phyloP scores from a whole-genome alignment of 2,329 filamentous ascomycete genomes.

The Chrysosporium queenslandicum region DNA sequence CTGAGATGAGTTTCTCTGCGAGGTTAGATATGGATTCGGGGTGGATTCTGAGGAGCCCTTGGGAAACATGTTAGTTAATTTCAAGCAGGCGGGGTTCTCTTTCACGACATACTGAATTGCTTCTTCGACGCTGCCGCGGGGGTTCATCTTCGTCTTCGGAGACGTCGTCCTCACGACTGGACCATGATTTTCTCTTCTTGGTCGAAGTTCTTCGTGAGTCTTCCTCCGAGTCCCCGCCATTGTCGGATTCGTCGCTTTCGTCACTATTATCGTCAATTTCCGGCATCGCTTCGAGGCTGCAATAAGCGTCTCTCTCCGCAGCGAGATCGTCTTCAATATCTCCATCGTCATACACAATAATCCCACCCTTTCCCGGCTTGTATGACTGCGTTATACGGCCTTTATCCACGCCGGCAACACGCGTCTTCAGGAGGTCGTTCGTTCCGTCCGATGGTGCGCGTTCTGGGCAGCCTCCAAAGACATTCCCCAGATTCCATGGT shows the following conservation, averaged over 20 bases:
- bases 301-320: conserved; percentile 69
- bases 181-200: conserved; percentile 72
- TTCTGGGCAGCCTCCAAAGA: conserved; percentile 66
- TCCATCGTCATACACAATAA: conserved; percentile 91
- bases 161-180: conserved; percentile 54
- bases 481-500: conserved; percentile 89
- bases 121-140: conserved; percentile 69
- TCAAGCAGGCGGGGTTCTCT: not conserved
- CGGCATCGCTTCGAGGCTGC: conserved; percentile 81
- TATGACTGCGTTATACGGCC: conserved; percentile 65
- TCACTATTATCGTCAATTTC: conserved; percentile 63
- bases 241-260: conserved; percentile 48
- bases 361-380: conserved; percentile 68
- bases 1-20: conserved; percentile 35
- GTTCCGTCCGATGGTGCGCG: conserved; percentile 43
- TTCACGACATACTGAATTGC: conserved; percentile 60
- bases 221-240: conserved; percentile 49
- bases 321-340: conserved; percentile 78
- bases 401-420: conserved; percentile 56
- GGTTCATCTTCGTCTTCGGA: conserved; percentile 58
- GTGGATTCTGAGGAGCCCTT: conserved; percentile 36
- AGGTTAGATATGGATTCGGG: conserved; percentile 33
- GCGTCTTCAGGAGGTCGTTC: conserved; percentile 34
- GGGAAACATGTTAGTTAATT: conserved; percentile 8
- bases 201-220: conserved; percentile 25